Evolutionary conservation across 116 monocot species (phyloP).

Genomic region (Posidonia oceanica): DNA sequence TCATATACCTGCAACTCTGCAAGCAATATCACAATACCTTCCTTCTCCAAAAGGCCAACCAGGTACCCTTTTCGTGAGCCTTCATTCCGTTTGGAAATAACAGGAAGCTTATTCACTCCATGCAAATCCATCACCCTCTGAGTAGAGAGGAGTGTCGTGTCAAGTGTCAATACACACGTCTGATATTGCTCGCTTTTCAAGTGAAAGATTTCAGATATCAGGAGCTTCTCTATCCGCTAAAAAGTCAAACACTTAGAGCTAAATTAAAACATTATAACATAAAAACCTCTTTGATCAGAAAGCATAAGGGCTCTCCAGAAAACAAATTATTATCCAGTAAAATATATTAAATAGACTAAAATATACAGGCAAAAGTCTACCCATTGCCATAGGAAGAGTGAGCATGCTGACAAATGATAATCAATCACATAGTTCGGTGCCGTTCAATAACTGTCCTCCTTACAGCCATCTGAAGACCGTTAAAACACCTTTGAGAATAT

Average conservation of each 20-base stretch:
- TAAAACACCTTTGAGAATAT: no score
- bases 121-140: slow-evolving; percentile 50
- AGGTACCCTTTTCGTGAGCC: slow-evolving; percentile 13
- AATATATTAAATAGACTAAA: no score
- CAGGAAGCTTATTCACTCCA: slow-evolving; percentile 42
- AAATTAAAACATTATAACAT: neutral
- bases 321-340: no score
- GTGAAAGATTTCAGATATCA: slow-evolving; percentile 29
- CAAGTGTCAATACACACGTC: slow-evolving; percentile 34
- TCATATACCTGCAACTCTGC: no score
- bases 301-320: no score
- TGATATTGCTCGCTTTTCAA: slow-evolving; percentile 14
- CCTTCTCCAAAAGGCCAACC: slow-evolving; percentile 52
- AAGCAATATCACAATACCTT: slow-evolving; percentile 43
- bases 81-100: slow-evolving; percentile 22
- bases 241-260: neutral
- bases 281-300: no score
- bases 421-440: no score
- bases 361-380: no score
- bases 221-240: slow-evolving; percentile 25
- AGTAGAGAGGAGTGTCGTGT: slow-evolving; percentile 39
- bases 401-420: no score
- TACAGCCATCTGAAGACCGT: no score
- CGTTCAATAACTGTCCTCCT: no score
- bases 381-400: no score